Evolutionary conservation across 108 stramenopile species (phyloP), one percentile per base, ranked within the genome.

Genomic region (Cyclotella atomus): DNA sequence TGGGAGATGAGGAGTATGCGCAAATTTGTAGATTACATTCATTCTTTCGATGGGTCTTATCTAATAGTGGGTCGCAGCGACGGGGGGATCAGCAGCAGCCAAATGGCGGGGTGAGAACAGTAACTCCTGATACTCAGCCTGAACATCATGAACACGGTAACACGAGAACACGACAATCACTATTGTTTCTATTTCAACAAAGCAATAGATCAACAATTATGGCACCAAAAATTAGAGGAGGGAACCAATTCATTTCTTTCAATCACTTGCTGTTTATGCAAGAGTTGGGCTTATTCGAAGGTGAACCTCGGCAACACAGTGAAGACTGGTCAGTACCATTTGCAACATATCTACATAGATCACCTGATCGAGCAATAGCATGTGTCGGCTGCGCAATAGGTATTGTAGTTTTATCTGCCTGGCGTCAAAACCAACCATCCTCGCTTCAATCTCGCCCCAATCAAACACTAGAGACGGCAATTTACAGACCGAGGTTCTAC

Each of bases 311-410:
- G 1, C 28, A 36, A 45, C 15, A 28, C 28, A 29, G 25, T 28
- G 6, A 36, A 38, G 35, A 60, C 2, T 62, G 4, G 15, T 62
- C 29, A 10, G 64, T 35, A n/a, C 63, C 81, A 14, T 79, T 72
- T 62, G 77, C 35, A 54, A 64, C 73, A 10, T 83, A 77, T 38
- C 77, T 83, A 43, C 70, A 75, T 56, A 59, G 66, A 55, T 57
- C 30, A 14, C 82, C 82, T 23, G 82, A 83, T 21, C 62, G 73
- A 30, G 82, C 82, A 17, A 35, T 83, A 35, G 77, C 72, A 21
- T 73, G 73, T 41, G 44, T 79, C 14, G 78, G 77, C 36, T 83
- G 82, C 27, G 77, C 82, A 59, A 75, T 83, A 27, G 82, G 82
- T 19, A 52, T 83, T 29, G 61, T 41, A 10, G 38, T 81, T 27